Evolutionary conservation across 2,329 filamentous ascomycete genomes (phyloP).

Genomic region (Epichloe amarillans): DNA sequence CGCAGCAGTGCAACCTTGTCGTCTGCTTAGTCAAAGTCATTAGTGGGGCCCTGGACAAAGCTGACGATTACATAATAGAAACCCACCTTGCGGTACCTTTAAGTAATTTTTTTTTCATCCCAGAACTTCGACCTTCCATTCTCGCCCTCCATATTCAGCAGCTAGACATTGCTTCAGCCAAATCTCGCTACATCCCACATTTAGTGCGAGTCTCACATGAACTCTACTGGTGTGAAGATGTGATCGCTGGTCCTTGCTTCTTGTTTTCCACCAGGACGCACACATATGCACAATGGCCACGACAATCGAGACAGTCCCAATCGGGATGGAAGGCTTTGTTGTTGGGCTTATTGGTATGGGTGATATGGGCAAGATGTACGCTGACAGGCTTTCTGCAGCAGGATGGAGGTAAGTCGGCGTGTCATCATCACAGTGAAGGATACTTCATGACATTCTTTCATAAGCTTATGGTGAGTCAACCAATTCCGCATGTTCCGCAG

Average conservation of each 20-base stretch:
- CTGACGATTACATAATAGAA: slow-evolving; percentile 2
- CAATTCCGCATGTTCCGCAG: not conserved
- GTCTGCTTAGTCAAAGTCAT: not conserved
- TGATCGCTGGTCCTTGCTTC: slow-evolving; percentile 13
- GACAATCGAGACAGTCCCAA: slow-evolving; percentile 16
- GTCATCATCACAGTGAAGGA: not conserved
- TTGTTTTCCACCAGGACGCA: slow-evolving; percentile 13
- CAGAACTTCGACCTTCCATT: accelerated
- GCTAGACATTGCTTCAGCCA: not conserved
- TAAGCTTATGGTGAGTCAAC: not conserved
- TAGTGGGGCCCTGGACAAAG: not conserved
- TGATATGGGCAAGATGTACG: slow-evolving; percentile 99
- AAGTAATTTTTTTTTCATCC: not conserved
- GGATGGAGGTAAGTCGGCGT: slow-evolving; percentile 70
- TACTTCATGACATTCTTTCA: not conserved
- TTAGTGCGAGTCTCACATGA: not conserved
- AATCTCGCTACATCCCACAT: not conserved
- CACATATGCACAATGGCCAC: slow-evolving; percentile 16
- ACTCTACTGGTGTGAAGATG: slow-evolving; percentile 10
- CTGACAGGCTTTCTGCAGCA: slow-evolving; percentile 71
- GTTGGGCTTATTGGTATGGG: slow-evolving; percentile 98
- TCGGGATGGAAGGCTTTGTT: slow-evolving; percentile 53
- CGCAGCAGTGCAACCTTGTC: no score
- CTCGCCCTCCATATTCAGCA: not conserved
- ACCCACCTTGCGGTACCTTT: not conserved